Conservation (phyloP, 2,329 filamentous ascomycete species). For the Fusarium sublunatum region DNA sequence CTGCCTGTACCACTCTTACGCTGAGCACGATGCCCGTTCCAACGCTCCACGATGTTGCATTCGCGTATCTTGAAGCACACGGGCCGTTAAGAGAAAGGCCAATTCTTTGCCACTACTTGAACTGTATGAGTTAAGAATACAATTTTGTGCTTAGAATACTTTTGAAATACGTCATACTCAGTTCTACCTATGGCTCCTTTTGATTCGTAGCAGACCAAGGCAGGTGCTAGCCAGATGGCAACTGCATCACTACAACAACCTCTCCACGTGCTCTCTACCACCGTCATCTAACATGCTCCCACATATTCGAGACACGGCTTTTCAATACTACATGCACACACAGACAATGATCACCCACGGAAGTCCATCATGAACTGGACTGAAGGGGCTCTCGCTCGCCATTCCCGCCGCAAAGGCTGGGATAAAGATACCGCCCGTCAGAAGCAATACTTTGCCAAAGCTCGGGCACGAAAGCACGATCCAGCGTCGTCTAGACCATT, state of each 20-base stretch:
- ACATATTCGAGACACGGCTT: neutral
- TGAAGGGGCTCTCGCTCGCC: slow-evolving; percentile 52
- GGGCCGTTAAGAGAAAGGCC: too few species aligned
- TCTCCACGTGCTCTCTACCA: neutral
- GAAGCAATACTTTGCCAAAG: slow-evolving; percentile 54
- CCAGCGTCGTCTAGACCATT: slow-evolving; percentile 8
- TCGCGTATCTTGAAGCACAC: slow-evolving; percentile 2
- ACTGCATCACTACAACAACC: neutral
- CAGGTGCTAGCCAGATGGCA: neutral
- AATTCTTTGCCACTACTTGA: too few species aligned
- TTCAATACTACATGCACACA: neutral
- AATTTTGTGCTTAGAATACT: too few species aligned
- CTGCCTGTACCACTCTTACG: too few species aligned
- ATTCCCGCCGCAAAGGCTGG: slow-evolving; percentile 50
- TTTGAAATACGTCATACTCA: too few species aligned
- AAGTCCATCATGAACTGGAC: slow-evolving; percentile 56
- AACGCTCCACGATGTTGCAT: slow-evolving; percentile 2
- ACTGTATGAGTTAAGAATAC: too few species aligned
- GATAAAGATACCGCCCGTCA: slow-evolving; percentile 51
- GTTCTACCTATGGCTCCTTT: too few species aligned
- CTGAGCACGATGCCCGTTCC: too few species aligned
- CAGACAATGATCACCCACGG: neutral
- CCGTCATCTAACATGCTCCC: too few species aligned
- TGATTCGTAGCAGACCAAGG: neutral
- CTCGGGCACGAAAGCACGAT: slow-evolving; percentile 43